phyloP scores from a whole-genome alignment of 164 flowering plant genomes.

The Euptelea pleiosperma region DNA sequence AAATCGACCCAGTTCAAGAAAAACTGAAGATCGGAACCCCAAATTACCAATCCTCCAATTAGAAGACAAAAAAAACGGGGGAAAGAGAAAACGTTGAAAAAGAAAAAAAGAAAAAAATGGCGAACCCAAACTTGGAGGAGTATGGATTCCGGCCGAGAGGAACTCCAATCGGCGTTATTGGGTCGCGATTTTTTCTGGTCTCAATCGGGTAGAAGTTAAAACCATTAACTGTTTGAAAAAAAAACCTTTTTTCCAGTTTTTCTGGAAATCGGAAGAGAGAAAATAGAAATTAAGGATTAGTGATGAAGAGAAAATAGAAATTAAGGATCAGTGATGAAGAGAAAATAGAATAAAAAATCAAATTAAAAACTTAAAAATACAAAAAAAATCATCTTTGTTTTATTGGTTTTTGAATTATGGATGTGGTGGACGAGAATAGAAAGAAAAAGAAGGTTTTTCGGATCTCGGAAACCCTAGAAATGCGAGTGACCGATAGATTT shows the following conservation, averaged over 20 bases:
- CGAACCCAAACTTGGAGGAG: slow-evolving; percentile 2
- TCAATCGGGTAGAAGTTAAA: neutral
- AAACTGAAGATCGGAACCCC: too few species aligned
- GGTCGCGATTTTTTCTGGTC: slow-evolving; percentile 4
- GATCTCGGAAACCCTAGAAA: slow-evolving; percentile 16
- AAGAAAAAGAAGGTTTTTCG: slow-evolving; percentile 17
- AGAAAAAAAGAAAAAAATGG: too few species aligned
- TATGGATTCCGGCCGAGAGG: neutral
- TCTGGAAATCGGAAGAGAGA: neutral
- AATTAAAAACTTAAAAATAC: neutral
- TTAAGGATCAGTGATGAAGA: too few species aligned
- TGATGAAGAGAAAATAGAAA: too few species aligned
- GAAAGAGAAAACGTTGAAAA: neutral
- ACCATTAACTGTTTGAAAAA: neutral
- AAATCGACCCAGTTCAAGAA: neutral
- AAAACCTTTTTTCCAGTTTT: neutral
- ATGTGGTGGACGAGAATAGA: neutral
- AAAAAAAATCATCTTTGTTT: too few species aligned
- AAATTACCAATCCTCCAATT: neutral
- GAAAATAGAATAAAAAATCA: too few species aligned
- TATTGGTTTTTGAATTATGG: slow-evolving; percentile 6
- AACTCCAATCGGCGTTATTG: slow-evolving; percentile 1
- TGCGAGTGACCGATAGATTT: slow-evolving; percentile 10
- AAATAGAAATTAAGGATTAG: too few species aligned
- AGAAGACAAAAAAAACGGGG: neutral